A percentile compares a stretch with the other conserved stretches of the same genome.
phyloP scores from a whole-genome alignment of 2,329 filamentous ascomycete genomes.

The Camillea tinctor region DNA sequence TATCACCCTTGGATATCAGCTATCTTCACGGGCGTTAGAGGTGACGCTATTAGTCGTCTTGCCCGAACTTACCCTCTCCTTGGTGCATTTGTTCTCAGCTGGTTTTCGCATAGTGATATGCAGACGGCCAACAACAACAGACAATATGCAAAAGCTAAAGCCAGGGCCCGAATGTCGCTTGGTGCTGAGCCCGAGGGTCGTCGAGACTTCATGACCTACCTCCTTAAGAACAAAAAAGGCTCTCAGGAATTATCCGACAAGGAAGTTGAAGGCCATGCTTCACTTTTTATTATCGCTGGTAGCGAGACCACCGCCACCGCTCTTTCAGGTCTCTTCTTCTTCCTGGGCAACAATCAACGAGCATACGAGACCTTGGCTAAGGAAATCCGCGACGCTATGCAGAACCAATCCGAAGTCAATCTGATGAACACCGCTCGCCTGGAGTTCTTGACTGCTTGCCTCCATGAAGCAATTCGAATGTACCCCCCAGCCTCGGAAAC shows the following conservation, averaged over 20 bases:
- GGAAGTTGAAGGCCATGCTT: background rate
- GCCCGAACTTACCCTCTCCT: background rate
- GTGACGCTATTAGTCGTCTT: background rate
- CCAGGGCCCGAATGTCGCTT: background rate
- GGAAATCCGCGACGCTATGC: background rate
- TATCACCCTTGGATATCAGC: background rate
- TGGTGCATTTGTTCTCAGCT: background rate
- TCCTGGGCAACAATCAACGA: background rate
- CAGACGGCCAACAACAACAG: background rate
- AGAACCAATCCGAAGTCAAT: background rate
- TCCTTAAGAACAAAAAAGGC: background rate
- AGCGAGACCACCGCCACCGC: slow-evolving; percentile 5
- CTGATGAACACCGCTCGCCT: background rate
- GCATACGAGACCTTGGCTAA: background rate
- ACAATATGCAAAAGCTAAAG: background rate
- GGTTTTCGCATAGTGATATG: background rate
- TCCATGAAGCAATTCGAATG: background rate
- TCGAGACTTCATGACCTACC: background rate
- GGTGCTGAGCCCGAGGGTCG: background rate
- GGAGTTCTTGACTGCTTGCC: background rate
- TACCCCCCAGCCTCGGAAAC: slow-evolving; percentile 1
- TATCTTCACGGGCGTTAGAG: background rate
- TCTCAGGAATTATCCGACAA: background rate
- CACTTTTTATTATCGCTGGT: slow-evolving; percentile 1
- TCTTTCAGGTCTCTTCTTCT: background rate